Conservation (phyloP, 2,329 filamentous ascomycete genomes). For the Geosmithia morbida region DNA sequence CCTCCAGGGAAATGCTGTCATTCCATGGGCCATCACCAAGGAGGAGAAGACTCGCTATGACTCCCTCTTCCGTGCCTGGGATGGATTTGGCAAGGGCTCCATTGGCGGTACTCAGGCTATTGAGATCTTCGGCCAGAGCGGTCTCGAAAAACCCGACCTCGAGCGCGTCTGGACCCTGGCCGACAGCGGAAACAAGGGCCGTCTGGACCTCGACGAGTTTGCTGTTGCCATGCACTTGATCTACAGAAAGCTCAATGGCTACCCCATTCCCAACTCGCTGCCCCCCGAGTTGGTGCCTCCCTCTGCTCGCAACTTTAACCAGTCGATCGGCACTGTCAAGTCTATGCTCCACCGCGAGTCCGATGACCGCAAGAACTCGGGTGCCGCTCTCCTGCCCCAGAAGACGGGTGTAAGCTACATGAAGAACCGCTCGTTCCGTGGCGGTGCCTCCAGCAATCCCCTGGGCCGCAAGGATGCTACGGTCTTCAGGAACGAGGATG, state of each 20-base stretch:
- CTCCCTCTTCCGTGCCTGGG: conserved; percentile 89
- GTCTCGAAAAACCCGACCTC: conserved; percentile 76
- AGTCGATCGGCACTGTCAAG: conserved; percentile 88
- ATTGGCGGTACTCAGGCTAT: conserved; percentile 88
- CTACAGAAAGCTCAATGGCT: conserved; percentile 92
- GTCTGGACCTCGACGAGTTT: conserved; percentile 92
- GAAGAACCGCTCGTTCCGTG: conserved; percentile 85
- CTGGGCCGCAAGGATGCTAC: conserved; percentile 80
- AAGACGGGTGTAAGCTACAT: conserved; percentile 97
- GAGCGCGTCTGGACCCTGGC: conserved; percentile 91
- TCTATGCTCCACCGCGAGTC: conserved; percentile 80
- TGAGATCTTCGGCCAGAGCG: conserved; percentile 94
- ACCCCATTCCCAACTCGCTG: conserved; percentile 74
- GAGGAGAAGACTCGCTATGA: conserved; percentile 97
- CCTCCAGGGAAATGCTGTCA: conserved; percentile 82
- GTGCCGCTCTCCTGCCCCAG: conserved; percentile 81
- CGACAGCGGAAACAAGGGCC: conserved; percentile 86
- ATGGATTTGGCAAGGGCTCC: conserved; percentile 83
- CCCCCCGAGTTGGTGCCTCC: conserved; percentile 89
- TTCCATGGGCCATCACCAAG: conserved; percentile 97
- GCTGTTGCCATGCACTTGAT: conserved; percentile 98
- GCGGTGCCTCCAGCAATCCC: conserved; percentile 39
- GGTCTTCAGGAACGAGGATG: conserved; percentile 92
- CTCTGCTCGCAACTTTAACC: conserved; percentile 83
- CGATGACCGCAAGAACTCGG: conserved; percentile 74